Percentiles rank a stretch among this genome's conserved stretches.
phyloP scores from a whole-genome alignment of 2,329 filamentous ascomycete genomes.

The Botryotinia narcissicola region DNA sequence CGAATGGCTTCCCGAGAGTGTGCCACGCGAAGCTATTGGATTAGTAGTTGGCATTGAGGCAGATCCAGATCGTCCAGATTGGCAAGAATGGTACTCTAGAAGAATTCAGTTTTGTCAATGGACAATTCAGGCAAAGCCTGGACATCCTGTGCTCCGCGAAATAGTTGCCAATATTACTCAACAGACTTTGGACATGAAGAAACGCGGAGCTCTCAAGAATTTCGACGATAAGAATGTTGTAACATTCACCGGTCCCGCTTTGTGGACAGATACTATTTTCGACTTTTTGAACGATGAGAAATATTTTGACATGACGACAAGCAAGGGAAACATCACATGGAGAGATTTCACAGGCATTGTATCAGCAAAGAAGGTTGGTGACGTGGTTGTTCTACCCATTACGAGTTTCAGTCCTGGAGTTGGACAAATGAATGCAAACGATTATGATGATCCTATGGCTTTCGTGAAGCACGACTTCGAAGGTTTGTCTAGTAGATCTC shows the following conservation, averaged over 20 bases:
- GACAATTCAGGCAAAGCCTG: conserved; percentile 95
- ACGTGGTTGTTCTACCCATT: conserved; percentile 90
- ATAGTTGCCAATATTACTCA: conserved; percentile 84
- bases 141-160: conserved; percentile 86
- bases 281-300: conserved; percentile 88
- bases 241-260: conserved; percentile 88
- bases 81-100: conserved; percentile 93
- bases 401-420: conserved; percentile 97
- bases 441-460: conserved; percentile 88
- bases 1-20: conserved; percentile 79
- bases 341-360: conserved; percentile 87
- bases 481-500: conserved; percentile 58
- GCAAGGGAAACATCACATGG: conserved; percentile 74
- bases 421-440: conserved; percentile 85
- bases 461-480: conserved; percentile 98
- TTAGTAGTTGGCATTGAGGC: conserved; percentile 94
- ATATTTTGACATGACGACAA: conserved; percentile 75
- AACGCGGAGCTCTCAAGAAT: conserved; percentile 59
- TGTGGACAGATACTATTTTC: conserved; percentile 94
- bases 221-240: conserved; percentile 68
- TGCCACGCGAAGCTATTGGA: conserved; percentile 76
- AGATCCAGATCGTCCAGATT: conserved; percentile 88
- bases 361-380: conserved; percentile 79
- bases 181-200: conserved; percentile 73
- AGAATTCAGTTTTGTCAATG: conserved; percentile 98